Conservation (phyloP, 257 asterid genomes). For the Ocimum tenuiflorum region DNA sequence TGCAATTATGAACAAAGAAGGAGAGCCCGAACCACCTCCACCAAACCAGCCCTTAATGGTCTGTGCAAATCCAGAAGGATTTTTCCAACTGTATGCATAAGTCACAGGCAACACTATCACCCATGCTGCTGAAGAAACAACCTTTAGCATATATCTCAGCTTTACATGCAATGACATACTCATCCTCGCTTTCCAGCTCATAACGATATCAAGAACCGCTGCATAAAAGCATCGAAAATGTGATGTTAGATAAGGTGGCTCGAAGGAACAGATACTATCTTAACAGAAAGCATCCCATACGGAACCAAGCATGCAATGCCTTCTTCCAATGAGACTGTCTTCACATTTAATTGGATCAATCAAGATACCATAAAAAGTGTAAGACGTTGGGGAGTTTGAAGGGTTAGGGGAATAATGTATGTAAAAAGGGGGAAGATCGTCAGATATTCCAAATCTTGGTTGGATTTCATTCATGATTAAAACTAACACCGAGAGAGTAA, state of each 20-base stretch:
- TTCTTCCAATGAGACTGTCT: not conserved
- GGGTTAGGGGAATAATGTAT: not conserved
- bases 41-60: slow-evolving; percentile 86
- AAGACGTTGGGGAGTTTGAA: not conserved
- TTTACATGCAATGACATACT: slow-evolving; percentile 81
- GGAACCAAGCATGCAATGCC: not conserved
- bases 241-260: not conserved
- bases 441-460: not conserved
- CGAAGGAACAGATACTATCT: not conserved
- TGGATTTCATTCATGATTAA: not conserved
- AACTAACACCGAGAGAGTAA: not conserved
- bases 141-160: slow-evolving; percentile 77
- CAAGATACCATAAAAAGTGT: not conserved
- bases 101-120: slow-evolving; percentile 82
- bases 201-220: slow-evolving; percentile 70
- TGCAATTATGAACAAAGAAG: slow-evolving; percentile 77
- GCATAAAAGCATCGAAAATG: slow-evolving; percentile 25
- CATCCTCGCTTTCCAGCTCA: slow-evolving; percentile 86
- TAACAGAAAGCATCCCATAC: not conserved
- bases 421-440: not conserved
- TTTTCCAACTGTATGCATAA: slow-evolving; percentile 83
- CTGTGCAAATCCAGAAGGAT: slow-evolving; percentile 63
- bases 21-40: slow-evolving; percentile 47
- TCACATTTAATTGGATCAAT: not conserved
- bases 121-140: slow-evolving; percentile 78